These are phyloP conservation scores for Diplogelasinospora grovesii DNA, from an alignment of 495 filamentous ascomycete genomes.

Conservation along the genomic window DNA sequence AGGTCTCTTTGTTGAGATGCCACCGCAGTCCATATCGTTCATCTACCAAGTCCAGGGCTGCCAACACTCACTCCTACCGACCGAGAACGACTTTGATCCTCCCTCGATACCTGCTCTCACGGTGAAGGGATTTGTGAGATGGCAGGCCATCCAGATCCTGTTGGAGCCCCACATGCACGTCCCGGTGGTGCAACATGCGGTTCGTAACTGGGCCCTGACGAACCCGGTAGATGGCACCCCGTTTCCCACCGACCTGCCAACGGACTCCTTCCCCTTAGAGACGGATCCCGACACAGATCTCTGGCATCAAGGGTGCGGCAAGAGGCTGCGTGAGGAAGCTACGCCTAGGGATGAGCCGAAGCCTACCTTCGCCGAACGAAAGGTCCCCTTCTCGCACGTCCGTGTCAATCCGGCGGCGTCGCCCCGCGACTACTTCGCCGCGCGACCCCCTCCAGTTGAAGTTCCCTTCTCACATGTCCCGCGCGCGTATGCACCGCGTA, in stretches of 20 bases:
- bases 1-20: conserved; percentile 74
- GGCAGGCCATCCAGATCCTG: conserved; percentile 89
- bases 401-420: conserved; percentile 10
- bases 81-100: conserved; percentile 60
- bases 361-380: conserved; percentile 14
- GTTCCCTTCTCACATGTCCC: conserved; percentile 19
- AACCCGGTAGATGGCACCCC: conserved; percentile 62
- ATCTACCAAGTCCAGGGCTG: conserved; percentile 91
- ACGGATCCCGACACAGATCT: conserved; percentile 70
- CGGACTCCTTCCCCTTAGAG: conserved; percentile 63
- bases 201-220: conserved; percentile 65
- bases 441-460: conserved; percentile 15
- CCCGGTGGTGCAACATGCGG: conserved; percentile 73
- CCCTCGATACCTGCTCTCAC: conserved; percentile 80
- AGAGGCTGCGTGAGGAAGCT: conserved; percentile 43
- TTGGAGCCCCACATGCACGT: conserved; percentile 85
- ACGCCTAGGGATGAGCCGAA: conserved; percentile 29
- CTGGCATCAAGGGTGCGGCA: conserved; percentile 74
- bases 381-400: conserved; percentile 18
- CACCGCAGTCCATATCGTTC: conserved; percentile 66
- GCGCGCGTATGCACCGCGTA: neutral
- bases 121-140: conserved; percentile 76
- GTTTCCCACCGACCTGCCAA: conserved; percentile 74
- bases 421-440: conserved; percentile 19
- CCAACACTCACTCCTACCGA: conserved; percentile 64